Evolutionary conservation across 2,329 filamentous ascomycete species (phyloP).

Genomic region (Aspergillaceae sp.): DNA sequence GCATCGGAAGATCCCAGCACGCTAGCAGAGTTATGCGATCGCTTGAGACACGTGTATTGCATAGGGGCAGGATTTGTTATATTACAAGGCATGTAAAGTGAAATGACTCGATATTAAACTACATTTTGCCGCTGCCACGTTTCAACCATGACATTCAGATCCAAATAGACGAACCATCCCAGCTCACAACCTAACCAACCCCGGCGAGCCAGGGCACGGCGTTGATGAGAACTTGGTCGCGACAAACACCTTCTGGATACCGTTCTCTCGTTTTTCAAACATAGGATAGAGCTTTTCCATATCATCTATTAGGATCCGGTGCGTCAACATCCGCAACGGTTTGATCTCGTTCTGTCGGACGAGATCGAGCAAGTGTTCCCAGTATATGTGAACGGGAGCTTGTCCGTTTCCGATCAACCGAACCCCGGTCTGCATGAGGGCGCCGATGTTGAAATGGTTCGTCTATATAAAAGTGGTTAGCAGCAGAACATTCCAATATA

Average conservation of each 20-base stretch:
- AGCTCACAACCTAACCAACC: slow-evolving; percentile 37
- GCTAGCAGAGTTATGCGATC: no score
- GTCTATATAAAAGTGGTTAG: slow-evolving; percentile 39
- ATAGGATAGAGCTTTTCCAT: slow-evolving; percentile 57
- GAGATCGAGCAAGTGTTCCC: slow-evolving; percentile 63
- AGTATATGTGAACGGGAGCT: slow-evolving; percentile 73
- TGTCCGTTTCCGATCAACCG: slow-evolving; percentile 63
- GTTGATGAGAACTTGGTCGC: slow-evolving; percentile 51
- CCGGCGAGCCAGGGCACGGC: slow-evolving; percentile 42
- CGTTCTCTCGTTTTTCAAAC: slow-evolving; percentile 46
- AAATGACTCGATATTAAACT: no score
- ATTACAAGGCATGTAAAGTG: no score
- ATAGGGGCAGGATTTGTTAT: no score
- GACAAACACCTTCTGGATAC: slow-evolving; percentile 75
- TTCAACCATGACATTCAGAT: no score
- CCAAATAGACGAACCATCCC: slow-evolving; percentile 1
- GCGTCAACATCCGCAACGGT: slow-evolving; percentile 70
- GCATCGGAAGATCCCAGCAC: no score
- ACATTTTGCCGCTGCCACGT: no score
- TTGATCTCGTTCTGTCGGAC: slow-evolving; percentile 63
- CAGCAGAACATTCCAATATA: neutral
- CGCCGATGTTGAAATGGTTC: slow-evolving; percentile 76
- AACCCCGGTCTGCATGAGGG: slow-evolving; percentile 78
- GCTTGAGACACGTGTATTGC: no score
- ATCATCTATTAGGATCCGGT: slow-evolving; percentile 67